Percentiles rank a stretch among this genome's conserved stretches.
phyloP scores from a whole-genome alignment of 768 basidiomycete species.

The Sutorius australiensis region DNA sequence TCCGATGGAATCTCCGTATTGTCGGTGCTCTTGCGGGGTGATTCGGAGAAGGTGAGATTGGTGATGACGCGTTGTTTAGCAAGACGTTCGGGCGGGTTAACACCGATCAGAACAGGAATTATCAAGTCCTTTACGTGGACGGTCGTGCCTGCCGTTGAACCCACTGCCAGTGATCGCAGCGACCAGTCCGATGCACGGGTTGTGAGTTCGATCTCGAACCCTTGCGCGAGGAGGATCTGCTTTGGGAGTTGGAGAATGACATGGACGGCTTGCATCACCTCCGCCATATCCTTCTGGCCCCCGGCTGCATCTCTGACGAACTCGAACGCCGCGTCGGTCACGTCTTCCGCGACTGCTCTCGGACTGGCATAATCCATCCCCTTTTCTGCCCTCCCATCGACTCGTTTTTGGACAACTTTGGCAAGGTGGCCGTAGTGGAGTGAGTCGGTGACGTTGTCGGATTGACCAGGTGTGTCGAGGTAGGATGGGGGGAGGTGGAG shows the following conservation, averaged over 20 bases:
- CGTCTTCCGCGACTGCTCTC: conserved; percentile 33
- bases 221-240: conserved; percentile 47
- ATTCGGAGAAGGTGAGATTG: conserved; percentile 46
- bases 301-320: conserved; percentile 34
- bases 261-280: conserved; percentile 30
- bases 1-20: not conserved
- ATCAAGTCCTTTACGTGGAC: conserved; percentile 45
- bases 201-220: conserved; percentile 40
- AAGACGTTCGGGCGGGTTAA: conserved; percentile 65
- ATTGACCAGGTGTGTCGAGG: conserved; percentile 42
- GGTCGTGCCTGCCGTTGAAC: conserved; percentile 16
- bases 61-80: conserved; percentile 61
- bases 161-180: not conserved
- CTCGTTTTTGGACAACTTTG: conserved; percentile 40
- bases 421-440: conserved; percentile 64
- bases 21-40: not conserved
- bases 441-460: conserved; percentile 53
- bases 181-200: conserved; percentile 8
- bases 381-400: conserved; percentile 6
- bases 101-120: conserved; percentile 60
- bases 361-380: conserved; percentile 26
- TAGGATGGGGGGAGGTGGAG: conserved; percentile 40
- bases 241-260: conserved; percentile 45
- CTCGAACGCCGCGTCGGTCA: conserved; percentile 36
- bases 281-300: not conserved